phyloP scores from a whole-genome alignment of 163 green algal species.

The Coccomyxa subellipsoidea region DNA sequence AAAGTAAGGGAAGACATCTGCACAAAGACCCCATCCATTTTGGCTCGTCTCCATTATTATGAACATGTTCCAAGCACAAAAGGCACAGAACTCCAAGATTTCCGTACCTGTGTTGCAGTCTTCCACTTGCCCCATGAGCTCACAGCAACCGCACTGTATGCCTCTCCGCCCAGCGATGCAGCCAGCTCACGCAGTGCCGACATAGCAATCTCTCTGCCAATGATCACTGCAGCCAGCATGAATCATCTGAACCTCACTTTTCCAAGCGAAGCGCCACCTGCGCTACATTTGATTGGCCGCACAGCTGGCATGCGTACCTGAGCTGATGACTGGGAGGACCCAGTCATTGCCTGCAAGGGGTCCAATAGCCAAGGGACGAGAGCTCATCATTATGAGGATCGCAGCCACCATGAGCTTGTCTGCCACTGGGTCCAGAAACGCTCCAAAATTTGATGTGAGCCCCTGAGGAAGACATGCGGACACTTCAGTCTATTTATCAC shows the following conservation, averaged over 20 bases:
- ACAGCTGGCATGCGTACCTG: conserved; percentile 32
- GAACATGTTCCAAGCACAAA: no score
- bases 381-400: conserved; percentile 82
- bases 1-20: conserved; percentile 77
- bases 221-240: conserved; percentile 55
- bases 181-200: conserved; percentile 90
- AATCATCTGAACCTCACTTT: background rate
- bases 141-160: conserved; percentile 38
- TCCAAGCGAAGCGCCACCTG: no score
- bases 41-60: background rate
- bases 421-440: conserved; percentile 97
- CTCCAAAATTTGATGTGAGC: conserved; percentile 79
- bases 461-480: background rate
- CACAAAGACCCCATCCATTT: background rate
- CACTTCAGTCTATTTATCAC: background rate
- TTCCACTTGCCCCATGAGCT: conserved; percentile 81
- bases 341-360: conserved; percentile 66
- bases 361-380: conserved; percentile 51
- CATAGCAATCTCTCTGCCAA: conserved; percentile 92
- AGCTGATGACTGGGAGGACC: conserved; percentile 62
- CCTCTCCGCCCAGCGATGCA: conserved; percentile 49
- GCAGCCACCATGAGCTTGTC: conserved; percentile 98
- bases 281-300: no score
- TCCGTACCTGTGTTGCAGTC: conserved; percentile 57
- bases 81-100: background rate